phyloP scores from a whole-genome alignment of 2,329 filamentous ascomycete species.

The Phaeosphaeriaceae sp. region DNA sequence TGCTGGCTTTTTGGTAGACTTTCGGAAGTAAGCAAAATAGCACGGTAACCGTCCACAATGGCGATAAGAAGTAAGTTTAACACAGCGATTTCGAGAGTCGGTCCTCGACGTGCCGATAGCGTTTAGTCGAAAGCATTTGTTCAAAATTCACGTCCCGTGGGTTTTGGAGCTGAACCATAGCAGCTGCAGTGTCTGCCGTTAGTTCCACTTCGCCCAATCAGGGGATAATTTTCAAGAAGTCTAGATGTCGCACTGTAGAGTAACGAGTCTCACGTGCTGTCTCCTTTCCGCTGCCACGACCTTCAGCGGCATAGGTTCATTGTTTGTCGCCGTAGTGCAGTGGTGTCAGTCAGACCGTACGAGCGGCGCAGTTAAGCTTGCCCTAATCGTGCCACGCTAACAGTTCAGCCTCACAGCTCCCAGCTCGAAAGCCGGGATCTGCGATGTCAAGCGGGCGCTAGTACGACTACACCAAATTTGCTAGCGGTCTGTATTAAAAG shows the following conservation, averaged over 20 bases:
- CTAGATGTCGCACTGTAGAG: not conserved
- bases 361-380: slow-evolving; percentile 3
- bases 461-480: slow-evolving; percentile 15
- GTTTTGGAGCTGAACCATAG: not conserved
- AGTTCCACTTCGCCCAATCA: not conserved
- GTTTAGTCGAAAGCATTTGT: not conserved
- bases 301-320: not conserved
- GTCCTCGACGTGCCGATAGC: not conserved
- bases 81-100: not conserved
- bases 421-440: slow-evolving; percentile 7
- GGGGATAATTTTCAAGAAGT: not conserved
- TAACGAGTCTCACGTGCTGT: not conserved
- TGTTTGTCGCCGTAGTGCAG: not conserved
- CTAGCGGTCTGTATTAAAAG: slow-evolving; percentile 3
- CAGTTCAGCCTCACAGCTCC: slow-evolving; percentile 14
- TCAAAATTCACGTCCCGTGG: not conserved
- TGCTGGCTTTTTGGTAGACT: not conserved
- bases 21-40: not conserved
- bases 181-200: not conserved
- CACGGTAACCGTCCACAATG: not conserved
- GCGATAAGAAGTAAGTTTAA: not conserved
- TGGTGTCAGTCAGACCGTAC: not conserved
- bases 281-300: not conserved
- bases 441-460: slow-evolving; percentile 11
- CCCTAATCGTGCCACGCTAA: slow-evolving; percentile 1